Percentiles rank a stretch among this genome's conserved stretches.
Evolutionary conservation across 208 protist species (phyloP).

Genomic region (Plasmodiophora brassicae): DNA sequence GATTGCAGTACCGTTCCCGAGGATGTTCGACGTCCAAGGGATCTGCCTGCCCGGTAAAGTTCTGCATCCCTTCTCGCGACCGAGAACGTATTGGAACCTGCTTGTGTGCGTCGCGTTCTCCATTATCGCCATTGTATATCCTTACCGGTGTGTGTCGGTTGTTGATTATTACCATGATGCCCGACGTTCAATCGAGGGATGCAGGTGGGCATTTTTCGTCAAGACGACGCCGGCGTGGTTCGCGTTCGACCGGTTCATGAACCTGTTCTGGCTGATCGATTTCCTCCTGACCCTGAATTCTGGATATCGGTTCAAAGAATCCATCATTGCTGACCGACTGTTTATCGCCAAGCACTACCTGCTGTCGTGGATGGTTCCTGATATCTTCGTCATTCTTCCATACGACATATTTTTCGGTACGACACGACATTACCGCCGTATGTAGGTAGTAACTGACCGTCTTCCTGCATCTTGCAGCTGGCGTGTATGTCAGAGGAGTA

Average conservation of each 20-base stretch:
- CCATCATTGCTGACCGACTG: not conserved
- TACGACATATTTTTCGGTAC: not conserved
- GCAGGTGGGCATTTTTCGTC: too few relatives aligned
- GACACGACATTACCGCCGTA: not conserved
- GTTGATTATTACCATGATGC: too few relatives aligned
- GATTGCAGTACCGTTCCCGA: too few relatives aligned
- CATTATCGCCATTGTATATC: not conserved
- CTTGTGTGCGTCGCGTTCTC: not conserved
- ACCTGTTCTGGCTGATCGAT: slow-evolving; percentile 19
- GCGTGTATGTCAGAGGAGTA: not conserved
- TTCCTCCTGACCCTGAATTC: not conserved
- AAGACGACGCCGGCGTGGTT: not conserved
- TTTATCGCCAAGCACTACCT: not conserved
- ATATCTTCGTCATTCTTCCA: not conserved
- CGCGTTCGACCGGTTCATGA: not conserved
- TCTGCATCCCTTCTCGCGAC: not conserved
- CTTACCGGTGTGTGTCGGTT: not conserved
- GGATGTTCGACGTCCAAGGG: too few relatives aligned
- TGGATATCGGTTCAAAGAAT: not conserved
- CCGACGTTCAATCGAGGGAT: too few relatives aligned
- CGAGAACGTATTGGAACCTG: not conserved
- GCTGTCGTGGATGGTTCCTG: not conserved
- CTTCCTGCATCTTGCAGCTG: not conserved
- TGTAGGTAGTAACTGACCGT: not conserved
- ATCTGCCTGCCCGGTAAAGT: not conserved